A percentile compares a stretch with the other conserved stretches of the same genome.
phyloP scores from a whole-genome alignment of 805 yeast species.

The Candida gorgasii region DNA sequence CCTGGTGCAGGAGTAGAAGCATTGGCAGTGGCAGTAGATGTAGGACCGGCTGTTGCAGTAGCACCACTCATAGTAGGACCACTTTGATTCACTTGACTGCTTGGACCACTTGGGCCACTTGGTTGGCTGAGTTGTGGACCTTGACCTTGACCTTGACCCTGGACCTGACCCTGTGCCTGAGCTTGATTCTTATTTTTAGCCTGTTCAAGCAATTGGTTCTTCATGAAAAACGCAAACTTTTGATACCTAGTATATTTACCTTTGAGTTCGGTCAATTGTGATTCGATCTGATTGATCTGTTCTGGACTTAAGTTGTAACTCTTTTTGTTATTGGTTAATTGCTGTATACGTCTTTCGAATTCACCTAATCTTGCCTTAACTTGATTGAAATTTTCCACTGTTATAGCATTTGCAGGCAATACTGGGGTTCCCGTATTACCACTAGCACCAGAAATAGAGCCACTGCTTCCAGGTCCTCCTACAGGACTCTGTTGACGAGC shows the following conservation, averaged over 20 bases:
- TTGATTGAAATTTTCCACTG: slow-evolving; percentile 42
- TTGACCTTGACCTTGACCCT: slow-evolving; percentile 19
- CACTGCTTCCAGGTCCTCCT: not conserved
- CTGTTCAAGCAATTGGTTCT: slow-evolving; percentile 39
- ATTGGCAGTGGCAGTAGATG: slow-evolving; percentile 11
- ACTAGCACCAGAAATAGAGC: slow-evolving; percentile 1
- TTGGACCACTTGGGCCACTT: not conserved
- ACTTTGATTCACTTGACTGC: slow-evolving; percentile 1
- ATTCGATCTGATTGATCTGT: slow-evolving; percentile 43
- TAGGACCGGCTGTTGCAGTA: slow-evolving; percentile 6
- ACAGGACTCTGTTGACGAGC: slow-evolving; percentile 6
- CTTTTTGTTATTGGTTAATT: slow-evolving; percentile 50
- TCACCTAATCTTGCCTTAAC: slow-evolving; percentile 50
- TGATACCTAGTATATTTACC: slow-evolving; percentile 51
- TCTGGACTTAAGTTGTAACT: slow-evolving; percentile 47
- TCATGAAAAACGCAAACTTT: slow-evolving; percentile 50
- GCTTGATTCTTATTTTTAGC: slow-evolving; percentile 18
- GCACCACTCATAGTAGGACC: slow-evolving; percentile 11
- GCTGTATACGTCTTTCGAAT: slow-evolving; percentile 49
- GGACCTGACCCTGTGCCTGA: no score
- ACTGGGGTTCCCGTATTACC: slow-evolving; percentile 9
- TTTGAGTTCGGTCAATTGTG: slow-evolving; percentile 50
- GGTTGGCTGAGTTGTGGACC: slow-evolving; percentile 7
- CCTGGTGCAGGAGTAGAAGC: slow-evolving; percentile 11
- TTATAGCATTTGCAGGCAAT: slow-evolving; percentile 23